Conservation (phyloP, 1,284 basidiomycete genomes). For the Puccinia novopanici region DNA sequence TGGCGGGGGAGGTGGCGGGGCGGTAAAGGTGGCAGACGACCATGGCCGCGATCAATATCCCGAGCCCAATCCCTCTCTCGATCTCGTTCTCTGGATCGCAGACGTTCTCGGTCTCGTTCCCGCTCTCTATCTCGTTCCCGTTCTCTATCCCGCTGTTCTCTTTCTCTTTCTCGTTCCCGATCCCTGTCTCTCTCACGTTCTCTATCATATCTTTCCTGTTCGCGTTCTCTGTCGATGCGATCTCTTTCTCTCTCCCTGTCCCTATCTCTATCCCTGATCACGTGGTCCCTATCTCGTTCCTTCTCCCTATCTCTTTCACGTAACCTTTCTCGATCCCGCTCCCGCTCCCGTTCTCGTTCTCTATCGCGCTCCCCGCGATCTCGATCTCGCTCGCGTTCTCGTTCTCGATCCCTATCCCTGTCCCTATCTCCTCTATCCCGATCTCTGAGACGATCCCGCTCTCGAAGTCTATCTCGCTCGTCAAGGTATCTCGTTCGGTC, state of each 20-base stretch:
- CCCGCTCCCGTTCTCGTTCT: constrained; percentile 25
- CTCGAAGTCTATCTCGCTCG: constrained; percentile 30
- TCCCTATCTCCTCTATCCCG: constrained; percentile 20
- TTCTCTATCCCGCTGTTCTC: constrained; percentile 8
- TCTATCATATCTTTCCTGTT: constrained; percentile 29
- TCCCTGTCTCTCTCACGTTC: constrained; percentile 36
- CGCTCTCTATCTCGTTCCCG: constrained; percentile 2
- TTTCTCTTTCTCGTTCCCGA: constrained; percentile 16
- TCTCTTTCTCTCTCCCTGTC: constrained; percentile 38
- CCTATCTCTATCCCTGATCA: constrained; percentile 5
- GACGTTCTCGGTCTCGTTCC: constrained; percentile 13
- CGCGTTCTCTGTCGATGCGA: constrained; percentile 28
- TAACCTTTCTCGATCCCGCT: constrained; percentile 29
- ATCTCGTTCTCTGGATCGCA: constrained; percentile 18
- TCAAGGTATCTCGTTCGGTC: constrained; percentile 30
- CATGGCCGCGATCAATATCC: constrained; percentile 1
- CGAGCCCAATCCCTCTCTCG: constrained; percentile 12
- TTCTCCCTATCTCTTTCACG: constrained; percentile 40
- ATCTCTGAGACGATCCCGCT: constrained; percentile 22
- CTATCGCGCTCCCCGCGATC: constrained; percentile 21
- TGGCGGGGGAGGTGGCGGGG: constrained; percentile 16
- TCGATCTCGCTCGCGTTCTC: constrained; percentile 21
- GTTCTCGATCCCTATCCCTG: not conserved
- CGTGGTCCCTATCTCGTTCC: constrained; percentile 37
- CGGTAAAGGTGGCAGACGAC: constrained; percentile 19